These are phyloP conservation scores for Zymoseptoria pseudotritici DNA, from an alignment of 2,329 filamentous ascomycete genomes.

Conservation along the genomic window DNA sequence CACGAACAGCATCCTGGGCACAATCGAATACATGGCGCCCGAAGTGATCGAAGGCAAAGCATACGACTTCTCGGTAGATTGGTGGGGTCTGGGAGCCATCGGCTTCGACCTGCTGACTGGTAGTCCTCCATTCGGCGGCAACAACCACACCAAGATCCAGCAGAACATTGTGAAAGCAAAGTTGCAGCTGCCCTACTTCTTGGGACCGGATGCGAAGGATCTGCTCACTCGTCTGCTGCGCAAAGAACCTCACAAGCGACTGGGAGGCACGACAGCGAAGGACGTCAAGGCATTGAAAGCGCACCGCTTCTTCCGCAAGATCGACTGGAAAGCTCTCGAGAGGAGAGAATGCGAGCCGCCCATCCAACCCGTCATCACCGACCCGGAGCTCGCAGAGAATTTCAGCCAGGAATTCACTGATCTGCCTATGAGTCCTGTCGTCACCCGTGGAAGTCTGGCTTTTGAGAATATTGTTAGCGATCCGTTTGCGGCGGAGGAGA, in stretches of 20 bases:
- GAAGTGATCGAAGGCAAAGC: constrained; percentile 82
- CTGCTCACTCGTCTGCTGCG: constrained; percentile 80
- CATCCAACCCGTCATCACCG: constrained; percentile 87
- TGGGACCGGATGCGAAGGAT: constrained; percentile 88
- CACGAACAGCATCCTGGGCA: constrained; percentile 88
- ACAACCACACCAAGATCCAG: constrained; percentile 90
- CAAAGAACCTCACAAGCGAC: constrained; percentile 85
- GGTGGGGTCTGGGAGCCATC: constrained; percentile 95
- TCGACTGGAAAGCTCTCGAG: constrained; percentile 86
- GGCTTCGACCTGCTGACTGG: constrained; percentile 91
- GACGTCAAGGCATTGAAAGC: constrained; percentile 80
- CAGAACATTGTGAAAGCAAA: constrained; percentile 95
- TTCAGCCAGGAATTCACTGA: constrained; percentile 90
- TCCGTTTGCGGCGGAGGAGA: constrained; percentile 24
- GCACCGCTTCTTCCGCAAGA: constrained; percentile 93
- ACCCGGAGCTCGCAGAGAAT: constrained; percentile 93
- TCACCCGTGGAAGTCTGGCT: constrained; percentile 28
- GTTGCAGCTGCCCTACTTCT: constrained; percentile 77
- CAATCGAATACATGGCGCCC: constrained; percentile 97
- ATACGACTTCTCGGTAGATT: constrained; percentile 93
- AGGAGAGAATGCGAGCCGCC: constrained; percentile 77
- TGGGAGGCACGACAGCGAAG: constrained; percentile 82
- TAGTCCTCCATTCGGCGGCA: constrained; percentile 79
- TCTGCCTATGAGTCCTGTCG: constrained; percentile 67
- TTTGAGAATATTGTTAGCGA: constrained; percentile 19